A percentile compares a stretch with the other conserved stretches of the same genome.
Evolutionary conservation across 805 yeast species (phyloP).

Genomic region (Nakazawaea molendinolei): DNA sequence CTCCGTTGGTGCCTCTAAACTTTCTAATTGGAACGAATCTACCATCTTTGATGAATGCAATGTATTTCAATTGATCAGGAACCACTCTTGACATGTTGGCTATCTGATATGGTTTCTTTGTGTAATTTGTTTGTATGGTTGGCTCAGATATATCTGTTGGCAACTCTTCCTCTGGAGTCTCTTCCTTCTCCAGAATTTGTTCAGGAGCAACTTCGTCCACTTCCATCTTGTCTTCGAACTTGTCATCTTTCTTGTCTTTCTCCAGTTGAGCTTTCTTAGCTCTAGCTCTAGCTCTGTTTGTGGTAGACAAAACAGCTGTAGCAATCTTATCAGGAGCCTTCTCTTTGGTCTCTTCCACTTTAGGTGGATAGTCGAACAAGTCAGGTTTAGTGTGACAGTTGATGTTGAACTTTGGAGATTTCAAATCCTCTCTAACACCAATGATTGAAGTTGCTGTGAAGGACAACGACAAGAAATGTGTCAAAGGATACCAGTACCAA

Average conservation of each 20-base stretch:
- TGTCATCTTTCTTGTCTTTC: conserved; percentile 47
- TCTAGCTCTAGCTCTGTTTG: conserved; percentile 89
- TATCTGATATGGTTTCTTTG: conserved; percentile 61
- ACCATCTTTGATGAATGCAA: conserved; percentile 67
- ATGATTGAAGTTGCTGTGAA: conserved; percentile 88
- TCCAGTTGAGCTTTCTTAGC: conserved; percentile 59
- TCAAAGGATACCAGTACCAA: conserved; percentile 98
- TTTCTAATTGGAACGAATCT: conserved; percentile 81
- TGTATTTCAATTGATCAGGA: conserved; percentile 80
- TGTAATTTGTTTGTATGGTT: conserved; percentile 44
- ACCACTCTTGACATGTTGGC: conserved; percentile 81
- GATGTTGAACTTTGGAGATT: conserved; percentile 77
- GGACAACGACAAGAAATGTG: conserved; percentile 87
- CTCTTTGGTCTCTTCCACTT: conserved; percentile 68
- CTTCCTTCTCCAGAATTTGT: conserved; percentile 12
- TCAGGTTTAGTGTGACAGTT: conserved; percentile 78
- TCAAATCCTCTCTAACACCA: conserved; percentile 80
- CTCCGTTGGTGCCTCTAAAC: conserved; percentile 61
- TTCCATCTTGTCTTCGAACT: conserved; percentile 35
- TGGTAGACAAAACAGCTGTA: conserved; percentile 91
- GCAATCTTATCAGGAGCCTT: conserved; percentile 85
- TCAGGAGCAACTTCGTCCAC: conserved; percentile 24
- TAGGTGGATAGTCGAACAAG: conserved; percentile 84
- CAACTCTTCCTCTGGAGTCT: conserved; percentile 11
- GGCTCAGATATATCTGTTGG: conserved; percentile 25